Base-by-base conservation (phyloP, 768 basidiomycete species). In the Mycena galopus region DNA sequence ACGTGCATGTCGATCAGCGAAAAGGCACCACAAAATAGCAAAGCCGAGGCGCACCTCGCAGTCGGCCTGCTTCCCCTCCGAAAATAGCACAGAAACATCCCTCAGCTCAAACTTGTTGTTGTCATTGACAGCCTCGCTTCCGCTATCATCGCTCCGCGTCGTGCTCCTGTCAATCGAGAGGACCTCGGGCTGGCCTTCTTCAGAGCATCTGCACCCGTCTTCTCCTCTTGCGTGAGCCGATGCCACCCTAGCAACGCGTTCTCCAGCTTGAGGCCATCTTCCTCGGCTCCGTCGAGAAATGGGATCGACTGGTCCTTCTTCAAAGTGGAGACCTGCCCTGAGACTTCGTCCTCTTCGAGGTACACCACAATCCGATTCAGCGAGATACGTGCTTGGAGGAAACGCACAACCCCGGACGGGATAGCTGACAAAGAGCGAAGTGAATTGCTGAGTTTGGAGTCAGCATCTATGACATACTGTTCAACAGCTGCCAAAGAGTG, bases 331-430 rank as follows among this genome's bases (percentile, higher is more conserved):
- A 93, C 91, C 42, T 62, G 61, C 1, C 27, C 61, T 11, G 44
- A 11, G 23, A 94, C 92, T 78, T 94, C 93, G 47, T 92, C 91
- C 79, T 94, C 93, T 4, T 86, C 85, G 8, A 94, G 85, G 78
- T 91, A 94, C 14, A 88, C 88, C 11, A 89, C 85, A 73, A 95
- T 93, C 57, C 94, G 91, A n/a, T 91, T 86, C 32, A 94, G 80
- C 0, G 92, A 87, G 12, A 95, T 92, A 9, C 87, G 84, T 2
- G 91, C 87, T 78, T 94, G 92, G 2, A 96, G 85, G 25, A 96
- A 84, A 57, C 93, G 90, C 5, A 97, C 92, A 53, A 94, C 89
- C 86, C 90, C 96, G 9, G 89, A 84, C 0, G 96, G 96, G 56
- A 97, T 91, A 35, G 93, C 63, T 42, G 57, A 42, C 44, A 3